Conservation (phyloP, 345 rosid species). For the Populus alba region DNA sequence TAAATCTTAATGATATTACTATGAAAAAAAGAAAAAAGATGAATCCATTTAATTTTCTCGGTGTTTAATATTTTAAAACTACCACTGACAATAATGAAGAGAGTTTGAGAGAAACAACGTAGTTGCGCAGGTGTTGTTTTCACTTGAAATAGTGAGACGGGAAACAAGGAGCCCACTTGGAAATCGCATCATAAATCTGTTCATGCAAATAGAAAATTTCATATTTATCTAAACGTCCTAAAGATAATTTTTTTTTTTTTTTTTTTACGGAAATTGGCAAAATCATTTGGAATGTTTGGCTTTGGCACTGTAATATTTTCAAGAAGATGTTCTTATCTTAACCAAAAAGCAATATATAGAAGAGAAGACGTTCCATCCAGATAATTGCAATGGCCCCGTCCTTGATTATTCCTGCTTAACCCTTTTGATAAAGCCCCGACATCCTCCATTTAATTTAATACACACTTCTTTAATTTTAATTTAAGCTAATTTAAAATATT, state of each 20-base stretch:
- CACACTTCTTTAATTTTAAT: not conserved
- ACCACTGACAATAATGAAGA: too few relatives aligned
- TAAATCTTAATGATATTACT: too few relatives aligned
- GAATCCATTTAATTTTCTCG: too few relatives aligned
- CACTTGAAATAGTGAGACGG: not conserved
- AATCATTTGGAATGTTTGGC: slow-evolving; percentile 7
- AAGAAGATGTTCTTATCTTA: slow-evolving; percentile 21
- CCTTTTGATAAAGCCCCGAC: slow-evolving; percentile 52
- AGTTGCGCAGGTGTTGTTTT: not conserved
- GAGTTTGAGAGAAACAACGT: too few relatives aligned
- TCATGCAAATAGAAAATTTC: not conserved
- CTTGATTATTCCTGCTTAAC: slow-evolving; percentile 43
- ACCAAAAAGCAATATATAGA: slow-evolving; percentile 32
- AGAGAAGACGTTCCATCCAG: slow-evolving; percentile 34
- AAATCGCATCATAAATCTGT: not conserved
- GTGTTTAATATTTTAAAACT: too few relatives aligned
- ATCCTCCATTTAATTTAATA: slow-evolving; percentile 30
- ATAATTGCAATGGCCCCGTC: slow-evolving; percentile 33
- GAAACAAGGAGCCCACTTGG: not conserved
- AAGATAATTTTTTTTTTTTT: too few relatives aligned
- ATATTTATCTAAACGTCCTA: not conserved
- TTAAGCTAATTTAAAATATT: too few relatives aligned
- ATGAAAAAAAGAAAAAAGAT: too few relatives aligned
- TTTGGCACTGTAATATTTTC: not conserved
- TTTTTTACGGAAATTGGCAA: not conserved